Conservation (phyloP, 306 rosid genomes). For the Sesbania bispinosa region DNA sequence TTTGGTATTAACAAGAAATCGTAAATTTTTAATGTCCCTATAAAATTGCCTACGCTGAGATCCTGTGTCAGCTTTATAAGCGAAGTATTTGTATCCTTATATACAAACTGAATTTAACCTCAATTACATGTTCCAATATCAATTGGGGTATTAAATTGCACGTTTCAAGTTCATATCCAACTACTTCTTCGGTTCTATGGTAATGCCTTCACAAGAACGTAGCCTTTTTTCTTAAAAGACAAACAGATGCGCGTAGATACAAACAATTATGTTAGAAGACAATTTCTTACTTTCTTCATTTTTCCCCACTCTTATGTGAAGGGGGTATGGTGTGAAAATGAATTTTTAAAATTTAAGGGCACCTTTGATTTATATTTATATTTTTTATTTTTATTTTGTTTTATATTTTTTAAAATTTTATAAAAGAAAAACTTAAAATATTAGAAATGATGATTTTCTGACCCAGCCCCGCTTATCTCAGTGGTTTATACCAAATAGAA, state of each 20-base stretch:
- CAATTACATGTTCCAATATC: neutral
- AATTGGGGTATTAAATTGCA: neutral
- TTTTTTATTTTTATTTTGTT: too few relatives aligned
- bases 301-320: neutral
- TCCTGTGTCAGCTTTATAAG: too few relatives aligned
- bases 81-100: too few relatives aligned
- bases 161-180: neutral
- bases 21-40: neutral
- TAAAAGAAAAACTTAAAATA: too few relatives aligned
- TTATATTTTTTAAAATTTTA: too few relatives aligned
- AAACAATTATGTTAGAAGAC: neutral
- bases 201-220: neutral
- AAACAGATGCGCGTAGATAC: neutral
- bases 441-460: too few relatives aligned
- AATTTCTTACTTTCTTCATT: too few relatives aligned
- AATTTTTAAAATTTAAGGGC: too few relatives aligned
- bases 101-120: neutral
- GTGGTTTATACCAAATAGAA: neutral
- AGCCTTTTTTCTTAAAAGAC: neutral
- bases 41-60: neutral
- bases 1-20: too few relatives aligned
- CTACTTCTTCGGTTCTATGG: neutral
- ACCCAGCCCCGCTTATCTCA: constrained; percentile 12
- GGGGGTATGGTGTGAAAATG: neutral
- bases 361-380: too few relatives aligned